Percentiles rank a stretch among this genome's conserved stretches.
These are phyloP conservation scores for Wallacemonas sp. DNA, from an alignment of 208 protist genomes.

Conservation along the genomic window DNA sequence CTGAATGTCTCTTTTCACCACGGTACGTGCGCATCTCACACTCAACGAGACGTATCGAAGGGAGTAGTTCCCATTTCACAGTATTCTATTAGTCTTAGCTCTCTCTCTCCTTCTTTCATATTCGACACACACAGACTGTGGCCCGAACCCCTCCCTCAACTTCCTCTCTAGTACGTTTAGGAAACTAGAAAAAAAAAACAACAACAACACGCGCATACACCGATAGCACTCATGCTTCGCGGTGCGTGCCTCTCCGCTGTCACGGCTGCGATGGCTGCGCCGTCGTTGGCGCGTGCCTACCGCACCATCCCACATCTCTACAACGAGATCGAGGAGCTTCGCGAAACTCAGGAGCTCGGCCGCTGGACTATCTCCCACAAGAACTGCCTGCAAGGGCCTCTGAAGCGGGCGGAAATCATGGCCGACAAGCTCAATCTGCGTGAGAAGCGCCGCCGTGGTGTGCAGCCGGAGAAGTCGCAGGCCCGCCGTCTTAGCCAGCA, in stretches of 20 bases:
- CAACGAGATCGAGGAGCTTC: constrained; percentile 87
- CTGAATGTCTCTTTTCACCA: constrained; percentile 14
- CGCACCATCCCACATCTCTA: constrained; percentile 85
- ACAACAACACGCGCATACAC: constrained; percentile 3
- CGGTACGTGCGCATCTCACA: no score
- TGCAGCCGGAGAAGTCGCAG: constrained; percentile 85
- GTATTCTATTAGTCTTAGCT: no score
- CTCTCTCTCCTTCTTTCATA: no score
- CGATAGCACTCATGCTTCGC: constrained; percentile 32
- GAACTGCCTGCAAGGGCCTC: constrained; percentile 81
- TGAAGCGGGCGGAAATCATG: constrained; percentile 88
- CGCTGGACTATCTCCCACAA: constrained; percentile 86
- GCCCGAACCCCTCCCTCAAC: no score
- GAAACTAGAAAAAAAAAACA: neutral
- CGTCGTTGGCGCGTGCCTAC: constrained; percentile 40
- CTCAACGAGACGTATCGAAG: no score
- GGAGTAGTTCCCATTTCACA: no score
- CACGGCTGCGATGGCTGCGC: neutral
- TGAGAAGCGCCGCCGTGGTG: constrained; percentile 72
- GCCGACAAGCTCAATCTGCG: constrained; percentile 86
- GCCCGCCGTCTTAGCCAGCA: constrained; percentile 77
- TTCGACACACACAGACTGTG: no score
- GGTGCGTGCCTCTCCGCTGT: neutral
- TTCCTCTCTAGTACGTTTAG: no score
- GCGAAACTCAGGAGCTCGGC: constrained; percentile 75